Base-by-base conservation (phyloP, 257 asterid genomes). In the Ophiorrhiza pumila region DNA sequence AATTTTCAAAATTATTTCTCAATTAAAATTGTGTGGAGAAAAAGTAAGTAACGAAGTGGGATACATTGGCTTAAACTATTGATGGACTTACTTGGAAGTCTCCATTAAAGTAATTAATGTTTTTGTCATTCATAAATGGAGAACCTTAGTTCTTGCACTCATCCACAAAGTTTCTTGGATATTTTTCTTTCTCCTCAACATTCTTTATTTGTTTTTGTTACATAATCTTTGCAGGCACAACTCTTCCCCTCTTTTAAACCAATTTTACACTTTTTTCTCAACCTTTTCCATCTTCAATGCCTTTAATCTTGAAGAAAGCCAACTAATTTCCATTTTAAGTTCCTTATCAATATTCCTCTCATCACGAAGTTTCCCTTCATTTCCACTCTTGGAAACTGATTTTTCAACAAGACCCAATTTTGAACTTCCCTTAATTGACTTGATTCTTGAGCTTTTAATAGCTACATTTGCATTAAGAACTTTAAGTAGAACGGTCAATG, bases 281-380 rank as follows among this genome's bases (percentile, higher is more conserved):
- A 84, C 81, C 81, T 87, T 94, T 49, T 84, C 88, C 49, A 87
- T 39, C 64, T 79, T 94, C 75, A 94, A 49, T 37, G 79, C 84
- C 87, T 90, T 90, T 57, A 91, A 83, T 72, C 86, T 85, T 46
- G 88, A 83, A 37, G 83, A 85, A 82, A 94, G 79, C 71, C 84
- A 65, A 39, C 59, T 41, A 15, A 94, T 91, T 70, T 91, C 87
- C 77, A 52, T 81, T 83, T 91, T 95, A 68, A 91, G 78, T 47
- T 91, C 99, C 52, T 85, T 83, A 49, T 94, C 97, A 3, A 91
- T 87, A 75, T 74, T 82, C 86, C 78, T 85, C 80, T 80, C 95
- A 77, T 87, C 95, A 10, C 81, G 71, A 64, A 62, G 50, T 29
- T 69, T 86, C 67, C 66, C 79, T 50, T 35, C 82, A 23, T 23